phyloP scores from a whole-genome alignment of 129 eudicot species.

The Flaveria robusta region DNA sequence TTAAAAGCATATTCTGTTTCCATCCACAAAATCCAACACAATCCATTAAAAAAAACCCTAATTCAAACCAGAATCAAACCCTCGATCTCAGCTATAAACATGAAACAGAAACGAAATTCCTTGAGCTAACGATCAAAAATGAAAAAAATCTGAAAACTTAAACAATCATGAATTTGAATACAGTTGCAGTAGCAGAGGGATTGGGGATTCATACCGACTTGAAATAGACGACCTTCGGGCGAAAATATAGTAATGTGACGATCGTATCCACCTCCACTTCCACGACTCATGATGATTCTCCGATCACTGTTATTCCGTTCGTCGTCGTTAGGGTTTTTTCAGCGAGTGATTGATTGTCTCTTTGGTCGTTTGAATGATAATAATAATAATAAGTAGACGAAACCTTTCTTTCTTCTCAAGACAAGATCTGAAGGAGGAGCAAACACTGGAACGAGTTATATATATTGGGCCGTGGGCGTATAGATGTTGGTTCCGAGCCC shows the following conservation, averaged over 20 bases:
- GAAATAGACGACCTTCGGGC: constrained; percentile 98
- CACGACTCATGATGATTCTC: constrained; percentile 63
- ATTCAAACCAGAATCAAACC: constrained; percentile 6
- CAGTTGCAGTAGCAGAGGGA: not conserved
- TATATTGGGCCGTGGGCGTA: not conserved
- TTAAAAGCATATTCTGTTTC: constrained; percentile 84
- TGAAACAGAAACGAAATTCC: not conserved
- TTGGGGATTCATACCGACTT: constrained; percentile 69
- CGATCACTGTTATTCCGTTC: constrained; percentile 24
- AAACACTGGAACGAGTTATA: not conserved
- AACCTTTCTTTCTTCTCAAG: constrained; percentile 47
- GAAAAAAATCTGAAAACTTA: no score
- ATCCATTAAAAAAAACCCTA: constrained; percentile 15
- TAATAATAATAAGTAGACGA: not conserved
- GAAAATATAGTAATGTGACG: constrained; percentile 96
- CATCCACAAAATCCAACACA: constrained; percentile 28
- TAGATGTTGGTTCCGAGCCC: not conserved
- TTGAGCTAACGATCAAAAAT: not conserved
- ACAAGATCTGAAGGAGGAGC: constrained; percentile 27
- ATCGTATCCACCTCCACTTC: constrained; percentile 98
- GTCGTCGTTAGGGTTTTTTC: constrained; percentile 17
- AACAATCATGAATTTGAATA: not conserved
- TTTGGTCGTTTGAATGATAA: not conserved
- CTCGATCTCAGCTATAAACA: not conserved
- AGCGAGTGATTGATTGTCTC: constrained; percentile 12